A percentile compares a stretch with the other conserved stretches of the same genome.
Evolutionary conservation across 306 rosid species (phyloP).

Genomic region (Abrus precatorius): DNA sequence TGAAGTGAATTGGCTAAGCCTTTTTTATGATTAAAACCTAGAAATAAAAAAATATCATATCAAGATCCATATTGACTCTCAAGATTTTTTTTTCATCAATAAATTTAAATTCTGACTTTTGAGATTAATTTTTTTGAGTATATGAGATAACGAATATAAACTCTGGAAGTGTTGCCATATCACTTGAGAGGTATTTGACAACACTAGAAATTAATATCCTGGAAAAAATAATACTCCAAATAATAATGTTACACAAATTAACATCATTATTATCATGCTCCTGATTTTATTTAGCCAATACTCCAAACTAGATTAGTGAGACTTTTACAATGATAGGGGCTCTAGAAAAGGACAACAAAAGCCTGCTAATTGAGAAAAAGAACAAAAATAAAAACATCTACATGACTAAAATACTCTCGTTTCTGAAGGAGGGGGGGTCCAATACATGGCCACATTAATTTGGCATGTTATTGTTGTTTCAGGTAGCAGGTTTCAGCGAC

Average conservation of each 20-base stretch:
- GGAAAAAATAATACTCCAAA: background rate
- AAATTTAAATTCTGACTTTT: no score
- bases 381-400: conserved; percentile 39
- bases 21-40: no score
- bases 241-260: background rate
- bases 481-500: conserved; percentile 34
- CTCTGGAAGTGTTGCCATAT: no score
- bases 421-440: conserved; percentile 1
- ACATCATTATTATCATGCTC: background rate
- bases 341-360: conserved; percentile 45
- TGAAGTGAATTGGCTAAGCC: no score
- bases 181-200: background rate
- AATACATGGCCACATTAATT: conserved; percentile 35
- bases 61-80: no score
- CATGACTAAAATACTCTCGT: conserved; percentile 23
- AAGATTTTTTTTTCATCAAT: no score
- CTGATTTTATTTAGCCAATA: conserved; percentile 36
- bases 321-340: conserved; percentile 13
- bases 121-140: no score
- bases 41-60: no score
- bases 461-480: conserved; percentile 46
- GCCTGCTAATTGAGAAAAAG: background rate
- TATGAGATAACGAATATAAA: no score
- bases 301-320: conserved; percentile 15
- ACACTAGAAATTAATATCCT: background rate